phyloP scores from a whole-genome alignment of 2,329 filamentous ascomycete species.

The Purpureocillium lavendulum region DNA sequence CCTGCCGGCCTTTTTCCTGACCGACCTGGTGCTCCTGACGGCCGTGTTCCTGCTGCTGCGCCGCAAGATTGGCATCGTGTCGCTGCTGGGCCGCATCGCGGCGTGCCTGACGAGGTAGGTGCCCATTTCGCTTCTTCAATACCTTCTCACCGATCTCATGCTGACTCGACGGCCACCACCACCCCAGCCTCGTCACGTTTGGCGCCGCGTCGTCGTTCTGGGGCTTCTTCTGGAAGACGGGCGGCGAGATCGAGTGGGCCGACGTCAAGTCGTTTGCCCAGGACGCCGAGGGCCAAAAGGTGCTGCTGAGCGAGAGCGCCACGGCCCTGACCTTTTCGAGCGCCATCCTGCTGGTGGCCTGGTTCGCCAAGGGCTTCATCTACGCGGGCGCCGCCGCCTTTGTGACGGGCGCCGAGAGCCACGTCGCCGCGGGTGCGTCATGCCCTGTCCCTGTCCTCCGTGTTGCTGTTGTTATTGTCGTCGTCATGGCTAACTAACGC shows the following conservation, averaged over 20 bases:
- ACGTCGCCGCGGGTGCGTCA: conserved; percentile 14
- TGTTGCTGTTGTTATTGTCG: too few relatives aligned
- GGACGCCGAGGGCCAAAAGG: conserved; percentile 20
- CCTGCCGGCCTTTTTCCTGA: conserved; percentile 21
- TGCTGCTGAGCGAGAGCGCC: conserved; percentile 20
- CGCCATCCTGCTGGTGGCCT: conserved; percentile 14
- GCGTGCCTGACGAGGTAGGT: conserved; percentile 18
- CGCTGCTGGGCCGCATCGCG: conserved; percentile 11
- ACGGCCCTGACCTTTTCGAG: conserved; percentile 14
- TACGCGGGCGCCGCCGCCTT: conserved; percentile 14
- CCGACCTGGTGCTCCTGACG: conserved; percentile 17
- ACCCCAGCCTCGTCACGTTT: conserved; percentile 15
- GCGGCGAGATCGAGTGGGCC: conserved; percentile 22
- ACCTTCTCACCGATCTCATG: conserved; percentile 6
- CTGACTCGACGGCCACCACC: not conserved
- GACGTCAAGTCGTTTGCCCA: conserved; percentile 19
- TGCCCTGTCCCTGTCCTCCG: not conserved
- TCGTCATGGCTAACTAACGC: not conserved
- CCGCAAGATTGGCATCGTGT: conserved; percentile 12
- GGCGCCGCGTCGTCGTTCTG: conserved; percentile 21
- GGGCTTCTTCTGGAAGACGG: conserved; percentile 21
- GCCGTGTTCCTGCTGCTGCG: conserved; percentile 15
- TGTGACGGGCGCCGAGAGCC: conserved; percentile 10
- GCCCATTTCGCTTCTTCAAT: not conserved
- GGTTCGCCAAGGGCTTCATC: conserved; percentile 14